Conservation (phyloP, 352 stramenopile species). For the Pythium myriotylum region DNA sequence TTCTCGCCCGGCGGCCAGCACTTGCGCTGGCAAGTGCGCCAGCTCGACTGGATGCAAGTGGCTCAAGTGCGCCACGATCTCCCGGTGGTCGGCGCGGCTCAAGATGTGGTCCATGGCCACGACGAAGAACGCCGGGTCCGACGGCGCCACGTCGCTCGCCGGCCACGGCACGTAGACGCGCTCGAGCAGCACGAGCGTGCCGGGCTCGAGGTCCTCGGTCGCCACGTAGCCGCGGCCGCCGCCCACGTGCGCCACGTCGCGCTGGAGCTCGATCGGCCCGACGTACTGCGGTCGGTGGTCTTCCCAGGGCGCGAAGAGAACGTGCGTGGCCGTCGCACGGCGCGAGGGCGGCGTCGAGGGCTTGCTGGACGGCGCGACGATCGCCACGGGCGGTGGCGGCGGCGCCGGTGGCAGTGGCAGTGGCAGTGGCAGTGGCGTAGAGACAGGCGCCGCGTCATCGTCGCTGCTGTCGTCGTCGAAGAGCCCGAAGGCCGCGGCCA, state of each 20-base stretch:
- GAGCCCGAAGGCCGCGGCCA: conserved; percentile 77
- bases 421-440: background rate
- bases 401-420: background rate
- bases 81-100: conserved; percentile 55
- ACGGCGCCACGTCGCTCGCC: conserved; percentile 70
- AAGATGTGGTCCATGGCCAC: conserved; percentile 89
- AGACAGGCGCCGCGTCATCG: conserved; percentile 30
- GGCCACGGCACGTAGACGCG: conserved; percentile 91
- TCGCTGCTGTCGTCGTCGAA: conserved; percentile 86
- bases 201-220: conserved; percentile 68
- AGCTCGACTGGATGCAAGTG: conserved; percentile 87
- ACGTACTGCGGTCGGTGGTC: conserved; percentile 82
- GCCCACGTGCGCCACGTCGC: conserved; percentile 57
- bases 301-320: conserved; percentile 71
- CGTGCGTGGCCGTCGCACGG: conserved; percentile 25
- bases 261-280: conserved; percentile 74
- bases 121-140: conserved; percentile 82
- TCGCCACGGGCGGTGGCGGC: conserved; percentile 10
- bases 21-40: conserved; percentile 55
- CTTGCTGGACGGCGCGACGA: conserved; percentile 12
- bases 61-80: conserved; percentile 78
- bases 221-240: conserved; percentile 91
- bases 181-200: conserved; percentile 91
- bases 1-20: conserved; percentile 49
- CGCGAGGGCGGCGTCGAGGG: too few relatives aligned